Percentiles rank a stretch among this genome's conserved stretches.
Conservation (phyloP, 2,329 filamentous ascomycete genomes). For the Aspergillus vadensis region DNA sequence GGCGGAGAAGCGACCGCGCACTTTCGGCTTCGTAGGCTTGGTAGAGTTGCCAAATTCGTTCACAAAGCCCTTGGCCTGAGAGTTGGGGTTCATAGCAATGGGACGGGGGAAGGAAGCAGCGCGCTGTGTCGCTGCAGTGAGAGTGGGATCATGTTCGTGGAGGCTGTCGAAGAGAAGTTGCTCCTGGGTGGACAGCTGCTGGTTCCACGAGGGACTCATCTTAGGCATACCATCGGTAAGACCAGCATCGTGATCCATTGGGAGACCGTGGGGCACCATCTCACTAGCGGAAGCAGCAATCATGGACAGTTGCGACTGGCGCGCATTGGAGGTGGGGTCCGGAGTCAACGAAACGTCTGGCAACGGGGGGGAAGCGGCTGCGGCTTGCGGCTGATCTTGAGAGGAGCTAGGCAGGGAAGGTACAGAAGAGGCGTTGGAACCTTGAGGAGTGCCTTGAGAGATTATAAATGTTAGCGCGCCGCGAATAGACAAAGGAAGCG, state of each 20-base stretch:
- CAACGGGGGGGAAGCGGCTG: conserved; percentile 40
- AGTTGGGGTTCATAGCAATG: conserved; percentile 47
- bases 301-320: conserved; percentile 48
- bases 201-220: conserved; percentile 34
- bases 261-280: conserved; percentile 45
- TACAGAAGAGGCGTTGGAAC: conserved; percentile 32
- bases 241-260: conserved; percentile 37
- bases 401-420: conserved; percentile 36
- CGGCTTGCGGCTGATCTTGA: conserved; percentile 35
- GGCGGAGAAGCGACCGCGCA: conserved; percentile 59
- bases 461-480: conserved; percentile 19
- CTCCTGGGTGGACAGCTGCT: conserved; percentile 41
- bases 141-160: conserved; percentile 42
- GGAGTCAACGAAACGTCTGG: conserved; percentile 37
- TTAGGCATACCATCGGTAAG: conserved; percentile 34
- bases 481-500: conserved; percentile 3
- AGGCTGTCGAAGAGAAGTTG: conserved; percentile 44
- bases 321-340: conserved; percentile 40
- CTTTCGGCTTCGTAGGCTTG: conserved; percentile 49
- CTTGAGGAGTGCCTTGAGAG: conserved; percentile 34
- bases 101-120: conserved; percentile 44
- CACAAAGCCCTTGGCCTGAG: conserved; percentile 43
- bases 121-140: conserved; percentile 43
- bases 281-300: conserved; percentile 51
- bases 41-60: conserved; percentile 44